Base-by-base conservation (phyloP, 2,329 filamentous ascomycete species). In the Rutstroemia sp. region DNA sequence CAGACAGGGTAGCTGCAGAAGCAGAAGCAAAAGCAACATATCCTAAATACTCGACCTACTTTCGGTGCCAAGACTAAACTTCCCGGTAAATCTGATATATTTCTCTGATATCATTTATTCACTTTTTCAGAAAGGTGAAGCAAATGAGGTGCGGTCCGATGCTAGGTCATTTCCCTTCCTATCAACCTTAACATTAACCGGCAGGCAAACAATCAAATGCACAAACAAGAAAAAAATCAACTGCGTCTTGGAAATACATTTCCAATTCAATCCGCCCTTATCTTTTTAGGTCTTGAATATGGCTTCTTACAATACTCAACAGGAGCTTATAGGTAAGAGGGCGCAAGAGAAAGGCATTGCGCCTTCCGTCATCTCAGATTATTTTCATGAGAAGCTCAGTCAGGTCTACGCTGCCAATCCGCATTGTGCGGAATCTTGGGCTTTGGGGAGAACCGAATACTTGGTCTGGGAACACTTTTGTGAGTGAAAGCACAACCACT, bases 391-490 rank as follows among this genome's bases (percentile, higher is more conserved):
- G 17, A 40, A 40, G 27, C 19, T 59, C 5, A 51, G 21, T 25
- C 38, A 47, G 39, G 7, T 56, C 16, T 27, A 39, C 5, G 38
- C 14, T n/a, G 19, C 42, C 19, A 30, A 39, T 21, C 40, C 40
- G 2, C 4, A 23, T 14, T 51, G 48, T 17, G 9, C 16, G 21
- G 39, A 52, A 17, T 5, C 27, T n/a, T 58, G 48, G 53, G 49
- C 38, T 16, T 36, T 58, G 27, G 49, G 39, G 14, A 45, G 40
- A 38, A 45, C 55, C 3, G 60, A 63, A 49, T 56, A 48, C 12
- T 9, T 34, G 23, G 48, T 58, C 19, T 60, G 57, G 55, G 27
- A 25, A 1, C 47, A 42, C 39, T 61, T 60, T 46, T 60, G 53
- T 60, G 47, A 14, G 16, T 16, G 10, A 17, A 54, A 19, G 7